Evolutionary conservation across 129 eudicot species (phyloP), one percentile per base, ranked within the genome.

Genomic region (Apium graveolens): DNA sequence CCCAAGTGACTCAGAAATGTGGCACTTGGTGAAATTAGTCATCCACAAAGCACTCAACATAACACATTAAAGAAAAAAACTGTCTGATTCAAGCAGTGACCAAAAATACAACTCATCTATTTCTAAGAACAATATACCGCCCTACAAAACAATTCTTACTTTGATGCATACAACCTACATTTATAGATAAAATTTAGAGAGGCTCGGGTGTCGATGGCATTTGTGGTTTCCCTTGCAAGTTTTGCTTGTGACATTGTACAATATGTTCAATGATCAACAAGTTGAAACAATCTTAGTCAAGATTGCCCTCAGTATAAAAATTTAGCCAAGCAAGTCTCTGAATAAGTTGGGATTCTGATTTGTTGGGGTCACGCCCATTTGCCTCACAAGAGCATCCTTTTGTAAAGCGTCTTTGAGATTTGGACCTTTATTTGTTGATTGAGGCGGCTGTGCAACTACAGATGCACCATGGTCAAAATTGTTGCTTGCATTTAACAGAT

Each of bases 311-410:
- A 5, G 42, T 75, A 43, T 57, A 73, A 80, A 35, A 35, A 2
- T 29, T 87, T 75, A 95, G 85, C 99, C 87, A 70, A 95, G 91
- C 88, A 95, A 84, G 80, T 95, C 98, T 57, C 87, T 96, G 80
- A 96, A 96, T 82, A 96, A 82, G 83, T 83, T 92, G n/a, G 99
- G 97, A 79, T 96, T 96, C 84, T 89, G 97, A 81, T 88, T 86
- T 32, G 94, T 71, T 14, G 99, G 99, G 46, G 83, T 89, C 82
- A 96, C 96, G 5, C 99, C 99, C 95, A 92, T 82, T 74, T 96
- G 94, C 81, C 99, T 90, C 51, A 92, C 99, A 2, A 90, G 89
- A 43, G 97, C 88, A 78, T 96, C 99, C 81, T 87, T 96, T 57
- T 89, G 89, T 84, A 96, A 55, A 53, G 97, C 89, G 68, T 92